These are phyloP conservation scores for Colletotrichum cuscutae DNA, from an alignment of 2,329 filamentous ascomycete species.

Conservation along the genomic window DNA sequence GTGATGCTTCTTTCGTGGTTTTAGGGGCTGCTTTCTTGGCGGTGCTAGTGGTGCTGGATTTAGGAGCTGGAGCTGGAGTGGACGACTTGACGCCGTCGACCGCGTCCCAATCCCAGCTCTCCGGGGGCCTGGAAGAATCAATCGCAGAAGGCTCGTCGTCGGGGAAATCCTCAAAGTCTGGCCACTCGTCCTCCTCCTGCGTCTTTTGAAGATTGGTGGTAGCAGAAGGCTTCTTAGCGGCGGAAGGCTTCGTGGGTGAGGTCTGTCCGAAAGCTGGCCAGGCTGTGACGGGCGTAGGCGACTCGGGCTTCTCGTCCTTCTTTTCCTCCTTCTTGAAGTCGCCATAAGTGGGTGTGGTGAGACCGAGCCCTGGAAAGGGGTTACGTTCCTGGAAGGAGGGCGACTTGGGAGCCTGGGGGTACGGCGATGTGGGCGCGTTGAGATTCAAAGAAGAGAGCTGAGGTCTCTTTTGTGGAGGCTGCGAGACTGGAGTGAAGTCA, in stretches of 20 bases:
- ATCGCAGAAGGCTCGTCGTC: slow-evolving; percentile 34
- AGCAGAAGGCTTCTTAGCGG: slow-evolving; percentile 25
- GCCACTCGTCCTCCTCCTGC: slow-evolving; percentile 59
- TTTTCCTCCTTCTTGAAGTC: slow-evolving; percentile 46
- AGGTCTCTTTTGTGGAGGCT: slow-evolving; percentile 40
- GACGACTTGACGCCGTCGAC: slow-evolving; percentile 45
- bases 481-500: slow-evolving; percentile 37
- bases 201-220: slow-evolving; percentile 27
- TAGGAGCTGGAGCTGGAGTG: background rate
- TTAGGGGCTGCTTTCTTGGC: slow-evolving; percentile 2
- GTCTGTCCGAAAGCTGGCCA: slow-evolving; percentile 54
- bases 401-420: slow-evolving; percentile 61
- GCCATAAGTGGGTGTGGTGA: slow-evolving; percentile 54
- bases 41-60: background rate
- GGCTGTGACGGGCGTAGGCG: slow-evolving; percentile 54
- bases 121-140: slow-evolving; percentile 37
- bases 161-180: slow-evolving; percentile 60
- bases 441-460: slow-evolving; percentile 48
- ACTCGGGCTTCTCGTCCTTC: slow-evolving; percentile 46
- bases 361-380: slow-evolving; percentile 59
- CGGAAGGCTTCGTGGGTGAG: slow-evolving; percentile 1
- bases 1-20: background rate
- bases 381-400: slow-evolving; percentile 65
- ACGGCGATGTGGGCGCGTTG: slow-evolving; percentile 45
- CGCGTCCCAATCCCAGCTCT: slow-evolving; percentile 63